Base-by-base conservation (phyloP, 352 stramenopile genomes). In the Phytophthora cryptogea region DNA sequence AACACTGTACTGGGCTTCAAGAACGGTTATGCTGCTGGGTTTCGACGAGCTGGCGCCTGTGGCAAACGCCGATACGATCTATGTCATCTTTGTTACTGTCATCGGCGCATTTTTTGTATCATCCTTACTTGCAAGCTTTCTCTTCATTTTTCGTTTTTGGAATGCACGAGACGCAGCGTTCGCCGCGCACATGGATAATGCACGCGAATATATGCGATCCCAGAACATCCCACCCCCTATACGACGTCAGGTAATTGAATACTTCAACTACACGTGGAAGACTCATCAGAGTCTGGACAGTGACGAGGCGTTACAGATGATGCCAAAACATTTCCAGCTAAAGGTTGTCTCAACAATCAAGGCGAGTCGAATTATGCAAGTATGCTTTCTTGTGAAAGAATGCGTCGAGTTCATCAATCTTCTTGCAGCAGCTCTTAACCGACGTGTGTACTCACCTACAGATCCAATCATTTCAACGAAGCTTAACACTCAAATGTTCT, bases 401-500 rank as follows among this genome's bases (percentile, higher is more conserved):
- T 90, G 73, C 46, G 59, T 83, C 40, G 81, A 87, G 47, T 86
- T 92, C 33, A 82, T 89, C 42, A 89, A 92, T 10, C 43, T 81
- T 13, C 43, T 90, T 4, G 80, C 78, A 17, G 60, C 79, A 2
- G 60, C 75, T 3, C 65, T 92, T 0, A 56, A 66, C 3, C 75
- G 79, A 39, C 65, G 66, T 23, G 78, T 88, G 3, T 90, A 89
- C 37, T 82, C 80, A 0, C 82, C 82, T 8, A 50, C 51, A 13
- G 79, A 91, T 27, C 72, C 65, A 23, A 88, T 91, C 43, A 89
- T 88, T 17, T 77, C 89, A 44, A 71, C 77, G 10, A 91, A 89
- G 33, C 74, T 89, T 42, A 91, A 88, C 35, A 70, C 78, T 26
- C 74, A 84, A 41, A 89, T 89, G 82, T 91, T 88, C 48, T 91